A percentile compares a stretch with the other conserved stretches of the same genome.
These are phyloP conservation scores for Bolboschoenus planiculmis DNA, from an alignment of 176 grass and related monocot genomes.

Conservation along the genomic window DNA sequence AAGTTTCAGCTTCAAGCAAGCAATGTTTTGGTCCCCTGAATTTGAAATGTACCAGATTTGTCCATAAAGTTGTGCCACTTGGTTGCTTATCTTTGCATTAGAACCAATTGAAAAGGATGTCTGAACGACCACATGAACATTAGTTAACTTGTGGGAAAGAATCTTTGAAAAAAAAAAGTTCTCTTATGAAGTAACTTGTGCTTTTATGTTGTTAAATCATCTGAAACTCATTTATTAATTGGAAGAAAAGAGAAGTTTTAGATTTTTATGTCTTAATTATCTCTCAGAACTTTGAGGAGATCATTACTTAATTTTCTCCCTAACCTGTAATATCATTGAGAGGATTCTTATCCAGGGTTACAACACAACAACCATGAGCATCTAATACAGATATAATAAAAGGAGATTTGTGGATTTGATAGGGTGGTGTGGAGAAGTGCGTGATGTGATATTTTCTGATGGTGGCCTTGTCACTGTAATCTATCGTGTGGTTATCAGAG, in stretches of 20 bases:
- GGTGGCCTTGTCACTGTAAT: conserved; percentile 76
- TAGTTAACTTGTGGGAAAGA: background rate
- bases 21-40: background rate
- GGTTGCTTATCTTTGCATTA: background rate
- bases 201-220: background rate
- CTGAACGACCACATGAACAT: background rate
- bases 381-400: background rate
- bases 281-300: background rate
- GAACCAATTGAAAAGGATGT: conserved; percentile 1
- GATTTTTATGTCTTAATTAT: background rate
- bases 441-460: conserved; percentile 62
- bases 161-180: background rate
- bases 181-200: background rate
- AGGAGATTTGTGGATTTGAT: background rate
- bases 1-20: background rate
- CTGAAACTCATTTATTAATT: background rate
- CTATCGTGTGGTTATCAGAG: conserved; percentile 74
- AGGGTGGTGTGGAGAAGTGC: conserved; percentile 97
- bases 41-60: background rate
- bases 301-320: background rate
- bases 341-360: background rate
- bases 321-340: background rate
- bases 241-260: background rate
- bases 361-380: background rate
- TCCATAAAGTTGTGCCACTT: background rate